These are phyloP conservation scores for Raphanus raphanistrum DNA, from an alignment of 345 rosid genomes.

Conservation along the genomic window DNA sequence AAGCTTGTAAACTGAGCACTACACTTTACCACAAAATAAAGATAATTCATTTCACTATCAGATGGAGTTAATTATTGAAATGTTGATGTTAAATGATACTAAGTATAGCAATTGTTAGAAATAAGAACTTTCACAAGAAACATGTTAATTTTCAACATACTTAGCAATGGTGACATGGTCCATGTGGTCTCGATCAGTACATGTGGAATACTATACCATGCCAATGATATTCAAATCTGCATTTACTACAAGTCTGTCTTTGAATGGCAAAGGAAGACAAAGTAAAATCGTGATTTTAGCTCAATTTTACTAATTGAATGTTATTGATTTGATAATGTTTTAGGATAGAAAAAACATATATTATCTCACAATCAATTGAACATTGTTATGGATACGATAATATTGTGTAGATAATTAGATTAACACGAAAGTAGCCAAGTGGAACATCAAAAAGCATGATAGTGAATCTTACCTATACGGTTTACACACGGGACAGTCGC, in stretches of 20 bases:
- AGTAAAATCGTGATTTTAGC: constrained; percentile 5
- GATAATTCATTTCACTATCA: background rate
- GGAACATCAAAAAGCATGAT: constrained; percentile 31
- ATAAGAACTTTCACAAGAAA: background rate
- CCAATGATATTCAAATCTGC: constrained; percentile 15
- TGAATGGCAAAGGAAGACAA: constrained; percentile 1
- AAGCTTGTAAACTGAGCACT: background rate
- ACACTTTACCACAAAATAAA: background rate
- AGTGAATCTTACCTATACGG: constrained; percentile 37
- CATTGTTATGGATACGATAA: constrained; percentile 21
- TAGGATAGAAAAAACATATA: background rate
- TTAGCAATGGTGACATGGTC: constrained; percentile 21
- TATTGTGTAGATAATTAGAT: constrained; percentile 21
- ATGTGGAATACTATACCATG: background rate
- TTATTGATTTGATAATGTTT: background rate
- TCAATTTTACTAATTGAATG: background rate
- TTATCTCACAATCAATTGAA: background rate
- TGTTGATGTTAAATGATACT: constrained; percentile 11
- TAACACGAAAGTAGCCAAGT: constrained; percentile 26
- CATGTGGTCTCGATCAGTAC: constrained; percentile 19
- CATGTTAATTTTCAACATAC: constrained; percentile 20
- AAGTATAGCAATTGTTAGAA: constrained; percentile 11
- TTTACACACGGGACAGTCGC: constrained; percentile 33
- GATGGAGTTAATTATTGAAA: background rate
- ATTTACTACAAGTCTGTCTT: constrained; percentile 1